A percentile compares a stretch with the other conserved stretches of the same genome.
These are phyloP conservation scores for Pythium brassicae DNA, from an alignment of 352 stramenopile species.

Conservation along the genomic window DNA sequence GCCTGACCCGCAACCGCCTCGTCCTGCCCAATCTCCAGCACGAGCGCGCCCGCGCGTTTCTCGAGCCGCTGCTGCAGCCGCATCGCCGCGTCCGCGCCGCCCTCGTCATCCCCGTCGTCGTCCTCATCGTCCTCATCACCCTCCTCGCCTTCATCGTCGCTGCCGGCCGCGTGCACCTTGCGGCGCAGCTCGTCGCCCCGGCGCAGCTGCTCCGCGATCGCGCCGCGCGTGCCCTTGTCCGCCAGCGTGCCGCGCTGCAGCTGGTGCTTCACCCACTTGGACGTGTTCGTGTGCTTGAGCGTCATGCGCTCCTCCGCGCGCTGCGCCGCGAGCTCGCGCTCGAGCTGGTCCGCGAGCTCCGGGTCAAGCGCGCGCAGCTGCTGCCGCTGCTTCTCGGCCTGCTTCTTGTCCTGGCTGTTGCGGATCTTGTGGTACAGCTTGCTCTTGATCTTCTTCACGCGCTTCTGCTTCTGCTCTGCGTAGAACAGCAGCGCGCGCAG, in stretches of 20 bases:
- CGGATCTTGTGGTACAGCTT: slow-evolving; percentile 98
- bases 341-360: slow-evolving; percentile 59
- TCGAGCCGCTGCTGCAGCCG: slow-evolving; percentile 59
- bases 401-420: slow-evolving; percentile 90
- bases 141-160: slow-evolving; percentile 55
- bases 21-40: slow-evolving; percentile 74
- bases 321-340: slow-evolving; percentile 87
- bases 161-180: slow-evolving; percentile 87
- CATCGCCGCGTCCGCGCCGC: slow-evolving; percentile 44
- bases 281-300: slow-evolving; percentile 98
- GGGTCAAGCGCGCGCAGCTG: slow-evolving; percentile 75
- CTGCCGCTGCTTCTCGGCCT: slow-evolving; percentile 84
- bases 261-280: slow-evolving; percentile 95
- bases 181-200: slow-evolving; percentile 90
- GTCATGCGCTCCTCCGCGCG: slow-evolving; percentile 96
- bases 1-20: slow-evolving; percentile 42
- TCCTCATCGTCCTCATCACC: slow-evolving; percentile 44
- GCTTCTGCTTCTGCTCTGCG: slow-evolving; percentile 97
- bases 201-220: slow-evolving; percentile 86
- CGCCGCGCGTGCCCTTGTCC: slow-evolving; percentile 89
- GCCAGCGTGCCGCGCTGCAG: slow-evolving; percentile 89
- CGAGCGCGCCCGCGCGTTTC: slow-evolving; percentile 65
- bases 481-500: slow-evolving; percentile 98
- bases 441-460: slow-evolving; percentile 99
- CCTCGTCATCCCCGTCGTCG: slow-evolving; percentile 16